Evolutionary conservation across 805 yeast species (phyloP).

Genomic region (Komagataella pseudopastoris): DNA sequence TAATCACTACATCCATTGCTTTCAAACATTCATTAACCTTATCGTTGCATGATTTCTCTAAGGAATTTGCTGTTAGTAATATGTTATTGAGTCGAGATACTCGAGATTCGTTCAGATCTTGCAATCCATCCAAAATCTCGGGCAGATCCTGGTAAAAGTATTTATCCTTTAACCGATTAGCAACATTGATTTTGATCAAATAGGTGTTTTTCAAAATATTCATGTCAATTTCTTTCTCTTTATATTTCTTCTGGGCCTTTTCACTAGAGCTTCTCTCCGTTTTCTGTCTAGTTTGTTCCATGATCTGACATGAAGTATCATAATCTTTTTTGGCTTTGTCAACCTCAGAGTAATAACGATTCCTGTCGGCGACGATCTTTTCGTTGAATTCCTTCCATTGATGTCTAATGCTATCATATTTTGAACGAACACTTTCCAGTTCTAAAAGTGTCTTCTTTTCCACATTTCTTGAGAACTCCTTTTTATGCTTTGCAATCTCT

Average conservation of each 20-base stretch:
- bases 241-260: constrained; percentile 35
- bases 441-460: constrained; percentile 48
- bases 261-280: constrained; percentile 43
- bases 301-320: constrained; percentile 64
- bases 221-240: constrained; percentile 68
- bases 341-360: constrained; percentile 38
- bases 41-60: constrained; percentile 43
- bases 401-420: constrained; percentile 38
- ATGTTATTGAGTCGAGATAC: constrained; percentile 59
- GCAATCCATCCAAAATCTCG: constrained; percentile 73
- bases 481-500: constrained; percentile 54
- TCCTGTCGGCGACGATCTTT: constrained; percentile 35
- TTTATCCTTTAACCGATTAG: constrained; percentile 87
- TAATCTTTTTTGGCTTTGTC: constrained; percentile 60
- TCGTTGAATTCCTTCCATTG: constrained; percentile 47
- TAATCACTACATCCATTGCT: constrained; percentile 39
- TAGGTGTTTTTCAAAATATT: constrained; percentile 77
- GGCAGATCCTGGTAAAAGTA: constrained; percentile 89
- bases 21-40: constrained; percentile 28
- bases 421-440: constrained; percentile 35
- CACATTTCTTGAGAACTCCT: constrained; percentile 45
- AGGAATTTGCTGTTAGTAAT: constrained; percentile 42
- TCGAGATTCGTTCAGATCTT: constrained; percentile 71
- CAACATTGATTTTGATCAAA: constrained; percentile 65
- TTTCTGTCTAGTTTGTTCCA: constrained; percentile 72